These are phyloP conservation scores for Mercurialis annua DNA, from an alignment of 345 rosid species.

Conservation along the genomic window DNA sequence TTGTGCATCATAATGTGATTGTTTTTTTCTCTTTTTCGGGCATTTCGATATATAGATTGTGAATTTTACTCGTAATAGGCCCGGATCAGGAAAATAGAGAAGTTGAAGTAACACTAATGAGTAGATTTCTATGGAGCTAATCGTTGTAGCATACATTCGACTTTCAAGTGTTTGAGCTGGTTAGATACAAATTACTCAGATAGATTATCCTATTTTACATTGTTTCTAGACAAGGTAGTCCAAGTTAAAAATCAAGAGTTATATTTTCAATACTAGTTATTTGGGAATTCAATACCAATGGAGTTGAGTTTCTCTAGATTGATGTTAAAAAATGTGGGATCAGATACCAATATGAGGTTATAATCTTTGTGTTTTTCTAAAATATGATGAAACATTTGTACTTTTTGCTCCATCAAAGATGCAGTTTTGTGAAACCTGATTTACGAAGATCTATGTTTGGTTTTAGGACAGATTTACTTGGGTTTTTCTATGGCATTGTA, in stretches of 20 bases:
- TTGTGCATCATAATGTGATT: neutral
- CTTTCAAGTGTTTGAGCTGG: neutral
- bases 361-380: neutral
- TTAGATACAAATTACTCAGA: neutral
- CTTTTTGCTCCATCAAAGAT: neutral
- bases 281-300: neutral
- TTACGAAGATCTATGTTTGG: neutral
- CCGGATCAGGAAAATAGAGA: neutral
- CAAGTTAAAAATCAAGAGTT: neutral
- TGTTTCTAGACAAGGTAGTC: neutral
- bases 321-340: neutral
- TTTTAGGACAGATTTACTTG: neutral
- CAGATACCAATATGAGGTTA: neutral
- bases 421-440: neutral
- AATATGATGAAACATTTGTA: neutral
- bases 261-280: neutral
- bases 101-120: neutral
- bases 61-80: neutral
- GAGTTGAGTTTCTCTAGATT: constrained; percentile 1
- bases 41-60: neutral
- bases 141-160: neutral
- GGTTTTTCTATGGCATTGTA: neutral
- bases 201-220: neutral
- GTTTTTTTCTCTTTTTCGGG: neutral
- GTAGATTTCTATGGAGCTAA: neutral